Evolutionary conservation across 2,329 filamentous ascomycete genomes (phyloP).

Genomic region (Fragosphaeria purpurea): DNA sequence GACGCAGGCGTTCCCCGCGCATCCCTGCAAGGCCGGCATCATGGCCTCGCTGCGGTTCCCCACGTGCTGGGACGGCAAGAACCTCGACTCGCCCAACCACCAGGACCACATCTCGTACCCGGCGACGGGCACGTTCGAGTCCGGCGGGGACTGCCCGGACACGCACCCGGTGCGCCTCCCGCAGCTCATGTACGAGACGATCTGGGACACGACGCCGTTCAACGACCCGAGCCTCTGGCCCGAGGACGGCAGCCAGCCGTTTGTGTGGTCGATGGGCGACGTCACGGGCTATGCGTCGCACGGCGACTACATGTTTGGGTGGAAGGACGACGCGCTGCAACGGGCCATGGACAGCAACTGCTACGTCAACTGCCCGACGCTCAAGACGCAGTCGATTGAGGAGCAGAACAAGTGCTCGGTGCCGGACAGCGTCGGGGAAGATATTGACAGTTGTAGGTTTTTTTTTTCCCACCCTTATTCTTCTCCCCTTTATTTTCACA

Average conservation of each 20-base stretch:
- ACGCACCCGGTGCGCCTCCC: constrained; percentile 24
- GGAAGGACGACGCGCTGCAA: constrained; percentile 23
- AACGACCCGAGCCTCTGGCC: constrained; percentile 24
- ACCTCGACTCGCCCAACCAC: constrained; percentile 35
- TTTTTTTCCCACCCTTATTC: background rate
- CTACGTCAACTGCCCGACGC: constrained; percentile 10
- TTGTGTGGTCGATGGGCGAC: constrained; percentile 20
- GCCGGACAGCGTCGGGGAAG: constrained; percentile 19
- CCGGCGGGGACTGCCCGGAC: constrained; percentile 35
- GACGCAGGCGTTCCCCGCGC: constrained; percentile 28
- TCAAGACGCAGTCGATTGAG: constrained; percentile 23
- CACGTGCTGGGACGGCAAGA: constrained; percentile 36
- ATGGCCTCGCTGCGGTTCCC: constrained; percentile 27
- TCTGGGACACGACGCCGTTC: constrained; percentile 32
- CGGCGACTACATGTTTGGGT: constrained; percentile 24
- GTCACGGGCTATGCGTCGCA: constrained; percentile 20
- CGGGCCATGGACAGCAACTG: constrained; percentile 8
- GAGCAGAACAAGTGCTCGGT: constrained; percentile 24
- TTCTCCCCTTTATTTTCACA: background rate
- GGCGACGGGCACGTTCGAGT: constrained; percentile 33
- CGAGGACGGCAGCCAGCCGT: constrained; percentile 22
- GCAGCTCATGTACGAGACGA: constrained; percentile 32
- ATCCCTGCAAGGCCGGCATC: constrained; percentile 29
- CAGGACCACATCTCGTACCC: constrained; percentile 23
- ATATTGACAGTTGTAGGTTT: constrained; percentile 22